These are phyloP conservation scores for Kokia cookei DNA, from an alignment of 441 rosid species.

Conservation along the genomic window DNA sequence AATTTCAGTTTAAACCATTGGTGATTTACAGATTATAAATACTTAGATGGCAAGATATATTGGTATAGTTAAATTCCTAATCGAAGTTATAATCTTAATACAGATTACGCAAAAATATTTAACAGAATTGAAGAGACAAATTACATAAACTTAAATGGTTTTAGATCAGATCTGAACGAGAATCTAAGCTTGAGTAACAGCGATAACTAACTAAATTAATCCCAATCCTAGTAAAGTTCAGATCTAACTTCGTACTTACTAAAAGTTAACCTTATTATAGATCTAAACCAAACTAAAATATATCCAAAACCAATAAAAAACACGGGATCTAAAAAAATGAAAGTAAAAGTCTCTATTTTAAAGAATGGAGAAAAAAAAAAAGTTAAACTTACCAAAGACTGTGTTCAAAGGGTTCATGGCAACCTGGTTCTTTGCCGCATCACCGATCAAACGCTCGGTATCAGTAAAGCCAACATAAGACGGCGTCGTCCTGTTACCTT, in stretches of 20 bases:
- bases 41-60: not conserved
- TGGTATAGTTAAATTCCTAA: not conserved
- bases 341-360: not conserved
- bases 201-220: not conserved
- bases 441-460: slow-evolving; percentile 48
- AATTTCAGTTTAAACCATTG: not conserved
- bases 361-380: too few relatives aligned
- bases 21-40: not conserved
- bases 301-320: not conserved
- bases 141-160: too few relatives aligned
- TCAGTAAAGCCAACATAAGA: slow-evolving; percentile 48
- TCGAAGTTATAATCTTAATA: not conserved
- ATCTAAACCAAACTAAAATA: not conserved
- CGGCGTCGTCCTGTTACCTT: slow-evolving; percentile 53
- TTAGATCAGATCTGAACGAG: not conserved
- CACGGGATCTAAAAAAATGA: not conserved
- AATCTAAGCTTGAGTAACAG: not conserved
- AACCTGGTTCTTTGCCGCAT: slow-evolving; percentile 61
- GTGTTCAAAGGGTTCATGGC: slow-evolving; percentile 59
- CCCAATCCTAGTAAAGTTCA: not conserved
- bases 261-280: not conserved
- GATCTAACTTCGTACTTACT: not conserved
- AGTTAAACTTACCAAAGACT: slow-evolving; percentile 35
- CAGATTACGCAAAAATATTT: not conserved
- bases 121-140: not conserved